Evolutionary conservation across 176 grass and related monocot genomes (phyloP).

Genomic region (Tillandsia fasciculata): DNA sequence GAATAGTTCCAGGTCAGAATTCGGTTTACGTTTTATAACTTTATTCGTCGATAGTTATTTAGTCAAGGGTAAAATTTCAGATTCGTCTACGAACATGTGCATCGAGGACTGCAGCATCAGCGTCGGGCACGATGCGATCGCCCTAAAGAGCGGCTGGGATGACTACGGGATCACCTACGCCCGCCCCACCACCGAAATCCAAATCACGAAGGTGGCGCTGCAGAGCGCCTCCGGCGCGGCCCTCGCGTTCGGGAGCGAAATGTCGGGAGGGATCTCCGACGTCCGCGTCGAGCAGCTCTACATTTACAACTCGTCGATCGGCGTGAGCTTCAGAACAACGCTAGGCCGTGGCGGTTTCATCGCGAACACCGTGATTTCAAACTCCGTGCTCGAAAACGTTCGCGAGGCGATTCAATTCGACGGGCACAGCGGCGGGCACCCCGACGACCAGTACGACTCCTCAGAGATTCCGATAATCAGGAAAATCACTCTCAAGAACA

Average conservation of each 20-base stretch:
- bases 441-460: conserved; percentile 45
- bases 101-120: conserved; percentile 60
- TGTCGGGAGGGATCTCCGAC: conserved; percentile 78
- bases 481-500: conserved; percentile 57
- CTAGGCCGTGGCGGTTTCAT: conserved; percentile 63
- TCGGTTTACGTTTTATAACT: background rate
- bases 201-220: conserved; percentile 53
- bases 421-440: conserved; percentile 45
- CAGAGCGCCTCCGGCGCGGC: conserved; percentile 49
- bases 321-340: conserved; percentile 57
- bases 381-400: conserved; percentile 54
- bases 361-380: conserved; percentile 36
- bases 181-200: conserved; percentile 40
- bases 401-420: conserved; percentile 53
- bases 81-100: conserved; percentile 69
- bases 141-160: conserved; percentile 80
- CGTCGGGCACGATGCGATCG: conserved; percentile 67
- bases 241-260: conserved; percentile 80
- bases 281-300: conserved; percentile 32
- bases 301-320: conserved; percentile 41
- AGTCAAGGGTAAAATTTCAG: conserved; percentile 17
- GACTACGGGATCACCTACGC: conserved; percentile 66
- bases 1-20: conserved; percentile 73
- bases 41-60: background rate
- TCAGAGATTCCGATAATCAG: conserved; percentile 41